Conservation (phyloP, 1,139 yeast species). For the Barnettozyma hawaiiensis region DNA sequence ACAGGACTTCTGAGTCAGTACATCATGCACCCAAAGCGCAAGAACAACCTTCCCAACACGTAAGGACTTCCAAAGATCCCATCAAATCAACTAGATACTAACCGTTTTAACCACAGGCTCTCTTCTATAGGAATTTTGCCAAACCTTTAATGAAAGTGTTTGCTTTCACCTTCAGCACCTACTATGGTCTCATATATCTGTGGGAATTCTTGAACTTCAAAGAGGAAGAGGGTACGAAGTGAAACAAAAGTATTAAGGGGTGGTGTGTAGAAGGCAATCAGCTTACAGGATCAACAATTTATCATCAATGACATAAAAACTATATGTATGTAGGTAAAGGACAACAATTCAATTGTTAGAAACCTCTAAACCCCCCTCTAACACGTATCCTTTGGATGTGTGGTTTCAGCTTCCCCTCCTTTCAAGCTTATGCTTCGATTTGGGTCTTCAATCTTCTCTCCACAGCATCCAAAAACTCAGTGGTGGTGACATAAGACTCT, state of each 20-base stretch:
- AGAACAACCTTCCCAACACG: slow-evolving; percentile 9
- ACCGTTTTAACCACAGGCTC: slow-evolving; percentile 21
- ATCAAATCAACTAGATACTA: not conserved
- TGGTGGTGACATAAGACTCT: slow-evolving; percentile 65
- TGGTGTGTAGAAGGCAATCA: not conserved
- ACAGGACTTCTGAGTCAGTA: not conserved
- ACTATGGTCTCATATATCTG: slow-evolving; percentile 35
- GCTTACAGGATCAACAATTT: not conserved
- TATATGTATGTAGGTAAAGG: not conserved
- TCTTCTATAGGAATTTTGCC: slow-evolving; percentile 39
- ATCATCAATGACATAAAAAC: slow-evolving; percentile 1
- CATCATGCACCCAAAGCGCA: not conserved
- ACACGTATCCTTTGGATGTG: not conserved
- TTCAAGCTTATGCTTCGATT: slow-evolving; percentile 5
- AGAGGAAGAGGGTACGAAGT: slow-evolving; percentile 8
- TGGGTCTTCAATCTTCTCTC: slow-evolving; percentile 35
- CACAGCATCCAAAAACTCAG: slow-evolving; percentile 71
- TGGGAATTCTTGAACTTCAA: slow-evolving; percentile 37
- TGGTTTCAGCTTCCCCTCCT: too few species aligned
- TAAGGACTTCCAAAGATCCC: not conserved
- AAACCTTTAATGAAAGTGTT: slow-evolving; percentile 39
- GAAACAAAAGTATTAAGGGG: not conserved
- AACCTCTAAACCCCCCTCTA: not conserved
- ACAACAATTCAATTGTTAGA: slow-evolving; percentile 11
- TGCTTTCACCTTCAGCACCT: slow-evolving; percentile 36